Evolutionary conservation across 2,329 filamentous ascomycete genomes (phyloP).

Genomic region (Fusarium anthophilum): DNA sequence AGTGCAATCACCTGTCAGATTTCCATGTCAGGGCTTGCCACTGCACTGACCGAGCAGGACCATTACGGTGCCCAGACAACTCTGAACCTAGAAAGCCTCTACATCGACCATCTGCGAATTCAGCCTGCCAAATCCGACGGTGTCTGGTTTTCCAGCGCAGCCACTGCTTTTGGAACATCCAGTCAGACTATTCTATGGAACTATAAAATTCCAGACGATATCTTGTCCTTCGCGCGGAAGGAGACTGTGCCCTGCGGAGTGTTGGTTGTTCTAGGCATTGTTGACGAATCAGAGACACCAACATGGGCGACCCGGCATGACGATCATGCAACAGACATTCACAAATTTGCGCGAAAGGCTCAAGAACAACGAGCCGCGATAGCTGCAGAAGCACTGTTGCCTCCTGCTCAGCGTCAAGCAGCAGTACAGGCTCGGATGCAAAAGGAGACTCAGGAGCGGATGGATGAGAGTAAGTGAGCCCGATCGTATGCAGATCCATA

Average conservation of each 20-base stretch:
- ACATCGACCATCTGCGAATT: slow-evolving; percentile 58
- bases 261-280: slow-evolving; percentile 62
- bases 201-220: slow-evolving; percentile 64
- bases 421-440: slow-evolving; percentile 54
- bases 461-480: slow-evolving; percentile 57
- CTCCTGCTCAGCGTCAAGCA: slow-evolving; percentile 52
- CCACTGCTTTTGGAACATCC: slow-evolving; percentile 64
- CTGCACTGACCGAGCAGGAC: slow-evolving; percentile 54
- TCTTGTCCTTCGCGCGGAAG: slow-evolving; percentile 60
- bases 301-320: slow-evolving; percentile 60
- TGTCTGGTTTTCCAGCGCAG: slow-evolving; percentile 66
- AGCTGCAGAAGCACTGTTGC: slow-evolving; percentile 55
- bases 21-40: slow-evolving; percentile 56
- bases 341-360: slow-evolving; percentile 47
- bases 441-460: slow-evolving; percentile 54
- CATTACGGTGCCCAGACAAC: slow-evolving; percentile 35
- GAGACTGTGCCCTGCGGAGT: slow-evolving; percentile 68
- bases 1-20: slow-evolving; percentile 59
- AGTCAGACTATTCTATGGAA: slow-evolving; percentile 68
- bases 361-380: slow-evolving; percentile 55
- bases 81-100: slow-evolving; percentile 49
- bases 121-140: slow-evolving; percentile 50
- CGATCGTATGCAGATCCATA: accelerated
- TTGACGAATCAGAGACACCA: slow-evolving; percentile 62
- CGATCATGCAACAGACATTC: slow-evolving; percentile 47